Base-by-base conservation (phyloP, 306 rosid species). In the Prunus campanulata region DNA sequence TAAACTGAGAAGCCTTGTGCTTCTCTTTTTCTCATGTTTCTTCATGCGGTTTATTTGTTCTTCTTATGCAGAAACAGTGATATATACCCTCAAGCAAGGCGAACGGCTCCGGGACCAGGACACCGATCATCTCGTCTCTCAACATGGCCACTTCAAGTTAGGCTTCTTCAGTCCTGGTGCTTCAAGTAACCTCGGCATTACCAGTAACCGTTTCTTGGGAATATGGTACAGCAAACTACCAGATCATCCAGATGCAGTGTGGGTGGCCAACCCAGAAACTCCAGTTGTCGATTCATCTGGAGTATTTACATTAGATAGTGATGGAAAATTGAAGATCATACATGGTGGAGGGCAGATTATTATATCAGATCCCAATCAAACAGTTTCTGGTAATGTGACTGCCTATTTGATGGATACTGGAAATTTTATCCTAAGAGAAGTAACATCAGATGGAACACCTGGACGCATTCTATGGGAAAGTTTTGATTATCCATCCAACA, bases 141-240 rank as follows among this genome's bases (percentile, higher is more conserved):
- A 48, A 18, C 51, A 54, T 18, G 80, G 77, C 29, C 5, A 39
- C 56, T 76, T 62, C 68, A 63, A 75, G 61, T 32, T 81, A 63
- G 84, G 84, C 46, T 81, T 81, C 68, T 76, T 70, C 68, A 66
- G 74, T 54, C 84, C 84, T 4, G 77, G 80, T 2, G 46, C 19
- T 27, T 61, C 76, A 14, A 75, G 83, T 48, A 32, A 48, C 14
- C 63, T 62, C 2, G 71, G 70, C 44, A 54, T 10, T 20, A 44
- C 77, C 6, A 78, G 66, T 51, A 20, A 61, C 22, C 57, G 66
- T 8, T 70, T 69, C 77, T 64, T 81, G 68, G 80, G 80, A 44
- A 52, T 81, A 76, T 76, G 80, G 84, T 81, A 76, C 71, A 4
- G 50, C 60, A 81, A 75, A 47, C 73, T 81, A 63, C 77, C 76